Evolutionary conservation across 495 filamentous ascomycete genomes (phyloP).

Genomic region (Thermothielavioides terrestris): DNA sequence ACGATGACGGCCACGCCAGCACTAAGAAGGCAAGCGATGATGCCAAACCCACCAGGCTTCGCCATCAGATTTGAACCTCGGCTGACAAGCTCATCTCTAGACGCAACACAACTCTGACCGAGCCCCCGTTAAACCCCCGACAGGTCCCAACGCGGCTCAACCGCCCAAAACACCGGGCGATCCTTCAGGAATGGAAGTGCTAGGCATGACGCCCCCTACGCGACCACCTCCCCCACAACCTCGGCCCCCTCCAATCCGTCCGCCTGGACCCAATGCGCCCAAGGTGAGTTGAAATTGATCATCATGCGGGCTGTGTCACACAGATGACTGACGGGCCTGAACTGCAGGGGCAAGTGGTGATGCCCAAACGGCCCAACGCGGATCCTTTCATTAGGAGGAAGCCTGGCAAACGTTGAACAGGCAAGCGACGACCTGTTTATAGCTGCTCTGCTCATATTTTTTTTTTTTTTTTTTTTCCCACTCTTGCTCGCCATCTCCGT

Average conservation of each 20-base stretch:
- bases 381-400: constrained; percentile 41
- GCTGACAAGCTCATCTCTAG: constrained; percentile 1
- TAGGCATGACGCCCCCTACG: constrained; percentile 21
- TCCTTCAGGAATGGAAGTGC: constrained; percentile 25
- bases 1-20: constrained; percentile 7
- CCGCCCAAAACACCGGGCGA: constrained; percentile 13
- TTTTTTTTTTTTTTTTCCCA: neutral
- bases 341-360: constrained; percentile 19
- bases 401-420: constrained; percentile 21
- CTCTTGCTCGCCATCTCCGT: too few relatives aligned
- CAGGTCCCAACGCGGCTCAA: constrained; percentile 1
- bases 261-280: constrained; percentile 3
- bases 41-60: neutral
- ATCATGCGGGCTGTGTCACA: neutral
- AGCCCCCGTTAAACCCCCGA: constrained; percentile 8
- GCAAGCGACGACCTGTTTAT: neutral
- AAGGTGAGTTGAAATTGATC: constrained; percentile 3
- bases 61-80: neutral
- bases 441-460: neutral
- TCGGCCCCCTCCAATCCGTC: constrained; percentile 1
- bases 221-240: constrained; percentile 13
- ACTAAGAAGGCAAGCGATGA: constrained; percentile 22
- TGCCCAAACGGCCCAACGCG: constrained; percentile 25
- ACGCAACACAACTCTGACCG: constrained; percentile 6
- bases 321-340: neutral